A percentile compares a stretch with the other conserved stretches of the same genome.
Conservation (phyloP, 176 grass and related monocot species). For the Aegilops bicornis region DNA sequence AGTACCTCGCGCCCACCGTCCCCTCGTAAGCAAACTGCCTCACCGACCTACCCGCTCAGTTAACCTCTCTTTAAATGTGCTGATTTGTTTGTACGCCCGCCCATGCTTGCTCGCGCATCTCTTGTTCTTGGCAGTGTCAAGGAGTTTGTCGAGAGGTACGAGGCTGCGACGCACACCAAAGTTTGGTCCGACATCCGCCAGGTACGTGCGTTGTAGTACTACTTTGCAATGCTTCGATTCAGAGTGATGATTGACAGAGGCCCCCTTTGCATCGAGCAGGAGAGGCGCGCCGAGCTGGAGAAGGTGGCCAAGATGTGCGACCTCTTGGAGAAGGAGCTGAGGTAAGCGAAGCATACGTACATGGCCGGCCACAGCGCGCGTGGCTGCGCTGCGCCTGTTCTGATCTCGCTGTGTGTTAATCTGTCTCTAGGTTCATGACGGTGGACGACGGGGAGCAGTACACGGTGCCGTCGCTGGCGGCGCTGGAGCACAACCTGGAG, state of each 20-base stretch:
- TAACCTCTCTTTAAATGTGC: neutral
- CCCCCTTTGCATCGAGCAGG: slow-evolving; percentile 28
- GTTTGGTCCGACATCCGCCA: slow-evolving; percentile 66
- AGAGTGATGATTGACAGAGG: neutral
- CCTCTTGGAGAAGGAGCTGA: slow-evolving; percentile 78
- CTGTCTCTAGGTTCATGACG: slow-evolving; percentile 63
- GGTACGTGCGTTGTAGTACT: slow-evolving; percentile 23
- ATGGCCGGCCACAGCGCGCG: neutral
- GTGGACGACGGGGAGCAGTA: slow-evolving; percentile 60
- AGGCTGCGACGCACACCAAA: slow-evolving; percentile 72
- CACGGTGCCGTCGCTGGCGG: slow-evolving; percentile 66
- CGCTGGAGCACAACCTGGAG: slow-evolving; percentile 79
- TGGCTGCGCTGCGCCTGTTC: neutral
- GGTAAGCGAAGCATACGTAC: slow-evolving; percentile 10
- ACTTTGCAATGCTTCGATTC: neutral
- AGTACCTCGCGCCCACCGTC: slow-evolving; percentile 84
- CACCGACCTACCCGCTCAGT: neutral
- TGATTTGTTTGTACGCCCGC: neutral
- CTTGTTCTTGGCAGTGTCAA: slow-evolving; percentile 40
- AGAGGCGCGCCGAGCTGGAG: slow-evolving; percentile 67
- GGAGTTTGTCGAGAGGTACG: slow-evolving; percentile 81
- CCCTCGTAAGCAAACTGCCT: slow-evolving; percentile 39
- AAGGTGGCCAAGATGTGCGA: slow-evolving; percentile 76
- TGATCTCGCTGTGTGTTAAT: neutral
- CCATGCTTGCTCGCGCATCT: neutral